Evolutionary conservation across 176 grass and related monocot species (phyloP).

Genomic region (Carex pumila): DNA sequence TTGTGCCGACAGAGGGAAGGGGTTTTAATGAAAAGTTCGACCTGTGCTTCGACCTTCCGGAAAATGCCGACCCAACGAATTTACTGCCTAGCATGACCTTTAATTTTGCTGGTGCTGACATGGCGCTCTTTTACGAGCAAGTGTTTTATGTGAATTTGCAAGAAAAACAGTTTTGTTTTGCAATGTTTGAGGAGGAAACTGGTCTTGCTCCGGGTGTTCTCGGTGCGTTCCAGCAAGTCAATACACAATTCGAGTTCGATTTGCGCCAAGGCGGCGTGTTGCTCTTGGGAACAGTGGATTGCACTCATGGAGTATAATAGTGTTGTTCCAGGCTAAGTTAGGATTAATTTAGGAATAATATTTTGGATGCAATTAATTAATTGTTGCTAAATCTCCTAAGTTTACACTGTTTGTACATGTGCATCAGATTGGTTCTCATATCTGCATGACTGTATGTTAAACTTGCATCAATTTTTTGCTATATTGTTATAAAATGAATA

Average conservation of each 20-base stretch:
- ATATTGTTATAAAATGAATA: not conserved
- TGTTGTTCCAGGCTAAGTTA: not conserved
- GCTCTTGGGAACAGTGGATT: not conserved
- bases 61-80: not conserved
- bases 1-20: not conserved
- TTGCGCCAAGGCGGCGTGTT: not conserved
- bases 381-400: not conserved
- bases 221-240: constrained; percentile 2
- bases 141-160: not conserved
- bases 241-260: constrained; percentile 16
- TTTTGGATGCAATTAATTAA: not conserved
- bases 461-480: not conserved
- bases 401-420: not conserved
- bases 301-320: not conserved
- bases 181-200: not conserved
- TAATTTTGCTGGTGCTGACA: not conserved
- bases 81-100: constrained; percentile 5
- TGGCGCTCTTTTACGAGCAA: not conserved
- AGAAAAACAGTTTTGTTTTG: not conserved
- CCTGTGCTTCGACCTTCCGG: not conserved
- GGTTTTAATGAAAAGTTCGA: not conserved
- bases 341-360: not conserved
- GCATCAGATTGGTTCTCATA: not conserved
- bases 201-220: not conserved
- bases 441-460: not conserved